These are phyloP conservation scores for Chalciporus piperatus DNA, from an alignment of 768 basidiomycete genomes.

Conservation along the genomic window DNA sequence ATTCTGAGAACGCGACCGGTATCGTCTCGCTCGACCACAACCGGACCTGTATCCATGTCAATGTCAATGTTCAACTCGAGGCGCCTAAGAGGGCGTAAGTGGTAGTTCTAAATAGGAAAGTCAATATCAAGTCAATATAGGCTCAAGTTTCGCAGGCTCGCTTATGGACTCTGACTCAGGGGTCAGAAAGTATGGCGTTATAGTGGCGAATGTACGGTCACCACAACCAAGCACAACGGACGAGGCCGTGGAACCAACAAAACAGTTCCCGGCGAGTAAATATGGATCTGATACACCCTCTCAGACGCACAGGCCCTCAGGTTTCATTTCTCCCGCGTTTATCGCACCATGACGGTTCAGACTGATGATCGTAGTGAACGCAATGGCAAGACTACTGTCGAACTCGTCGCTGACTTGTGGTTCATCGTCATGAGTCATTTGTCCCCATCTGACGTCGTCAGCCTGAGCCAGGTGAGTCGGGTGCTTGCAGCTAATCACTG, in stretches of 20 bases:
- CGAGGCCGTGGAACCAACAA: constrained; percentile 2
- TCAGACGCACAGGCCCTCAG: background rate
- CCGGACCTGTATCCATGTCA: background rate
- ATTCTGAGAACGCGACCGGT: constrained; percentile 16
- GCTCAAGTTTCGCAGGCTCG: background rate
- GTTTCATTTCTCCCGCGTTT: background rate
- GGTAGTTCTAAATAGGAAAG: too few relatives aligned
- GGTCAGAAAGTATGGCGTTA: constrained; percentile 21
- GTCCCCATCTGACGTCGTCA: constrained; percentile 24
- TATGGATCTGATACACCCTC: background rate
- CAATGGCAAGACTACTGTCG: background rate
- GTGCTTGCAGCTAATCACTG: background rate
- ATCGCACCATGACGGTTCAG: background rate
- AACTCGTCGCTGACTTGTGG: constrained; percentile 29
- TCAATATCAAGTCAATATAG: too few relatives aligned
- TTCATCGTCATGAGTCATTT: constrained; percentile 28
- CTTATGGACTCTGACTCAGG: background rate
- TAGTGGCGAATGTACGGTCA: constrained; percentile 12
- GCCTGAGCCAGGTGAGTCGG: constrained; percentile 25
- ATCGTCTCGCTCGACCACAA: constrained; percentile 23
- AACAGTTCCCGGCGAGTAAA: background rate
- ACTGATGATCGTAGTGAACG: background rate
- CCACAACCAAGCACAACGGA: background rate
- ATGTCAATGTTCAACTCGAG: background rate
- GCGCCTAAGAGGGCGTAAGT: too few relatives aligned